Base-by-base conservation (phyloP, 495 filamentous ascomycete genomes). In the Letharia columbiana region DNA sequence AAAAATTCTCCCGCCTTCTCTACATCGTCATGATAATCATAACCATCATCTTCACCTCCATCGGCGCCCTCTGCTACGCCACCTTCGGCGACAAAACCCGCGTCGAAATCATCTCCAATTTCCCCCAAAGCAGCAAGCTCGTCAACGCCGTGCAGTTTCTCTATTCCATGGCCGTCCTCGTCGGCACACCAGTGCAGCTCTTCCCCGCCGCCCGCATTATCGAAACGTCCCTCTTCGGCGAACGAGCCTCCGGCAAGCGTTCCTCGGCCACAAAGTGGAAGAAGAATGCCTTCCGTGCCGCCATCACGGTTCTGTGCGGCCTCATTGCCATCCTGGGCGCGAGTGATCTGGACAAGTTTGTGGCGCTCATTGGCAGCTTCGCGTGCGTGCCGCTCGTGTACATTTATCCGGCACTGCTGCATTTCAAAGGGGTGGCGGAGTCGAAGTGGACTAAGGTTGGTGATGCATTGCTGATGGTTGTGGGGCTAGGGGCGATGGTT, bases 101-200 rank as follows among this genome's bases (percentile, higher is more conserved):
- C 63, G 84, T 85, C 54, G 84, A 86, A 66, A 80, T 88, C 68
- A 87, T 88, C 77, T 79, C 80, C 71, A 88, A 87, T 67, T 86
- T 81, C 69, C 86, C 86, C 4, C 85, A 87, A 63, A 76, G 75
- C 66, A 83, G 77, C 75, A 81, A 80, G 41, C 76, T 88, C 28
- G 86, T 89, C 73, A 87, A 89, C 54, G 77, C 80, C 0, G 83
- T 89, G 17, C 86, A 89, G 62, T 83, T 88, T 62, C 77, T 89
- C 41, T 88, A 88, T 76, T 82, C 84, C 20, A 72, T 87, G 0
- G 86, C 86, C 4, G 82, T 88, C 39, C 75, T 88, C 4, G 82
- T 83, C 10, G 85, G 85, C 12, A 82, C 80, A 1, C 86, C 86
- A 0, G 84, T 88, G 1, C 86, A 88, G 71, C 79, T 87, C 39